Percentiles rank a stretch among this genome's conserved stretches.
These are phyloP conservation scores for Lecanoromycetidae sp. DNA, from an alignment of 2,329 filamentous ascomycete genomes.

Conservation along the genomic window DNA sequence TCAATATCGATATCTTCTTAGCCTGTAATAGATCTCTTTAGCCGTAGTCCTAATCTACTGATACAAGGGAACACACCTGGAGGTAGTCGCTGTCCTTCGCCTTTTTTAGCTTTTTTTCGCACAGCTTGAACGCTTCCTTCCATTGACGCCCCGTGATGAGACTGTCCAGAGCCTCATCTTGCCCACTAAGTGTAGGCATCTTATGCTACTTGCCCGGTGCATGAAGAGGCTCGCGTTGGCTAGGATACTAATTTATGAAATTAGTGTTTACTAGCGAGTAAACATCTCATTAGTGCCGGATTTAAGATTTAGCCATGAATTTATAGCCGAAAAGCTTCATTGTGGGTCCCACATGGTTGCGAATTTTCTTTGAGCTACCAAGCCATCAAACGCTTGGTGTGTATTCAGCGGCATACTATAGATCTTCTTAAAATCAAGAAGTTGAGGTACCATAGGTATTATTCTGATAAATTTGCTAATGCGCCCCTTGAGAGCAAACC, in stretches of 20 bases:
- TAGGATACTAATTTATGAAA: too few species aligned
- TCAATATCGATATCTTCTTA: conserved; percentile 33
- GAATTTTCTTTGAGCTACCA: too few species aligned
- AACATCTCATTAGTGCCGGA: too few species aligned
- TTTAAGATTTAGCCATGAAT: not conserved
- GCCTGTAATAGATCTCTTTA: conserved; percentile 23
- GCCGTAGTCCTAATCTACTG: not conserved
- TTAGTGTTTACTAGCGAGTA: not conserved
- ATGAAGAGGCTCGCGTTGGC: too few species aligned
- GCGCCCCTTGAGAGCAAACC: too few species aligned
- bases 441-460: too few species aligned
- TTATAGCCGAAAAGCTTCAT: too few species aligned
- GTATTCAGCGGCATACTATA: too few species aligned
- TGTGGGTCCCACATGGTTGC: too few species aligned
- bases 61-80: conserved; percentile 23
- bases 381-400: too few species aligned
- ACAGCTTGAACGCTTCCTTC: conserved; percentile 38
- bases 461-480: too few species aligned
- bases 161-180: conserved; percentile 1
- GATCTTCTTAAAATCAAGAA: too few species aligned
- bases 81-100: conserved; percentile 34
- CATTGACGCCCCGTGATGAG: conserved; percentile 22
- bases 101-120: conserved; percentile 45
- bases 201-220: not conserved
- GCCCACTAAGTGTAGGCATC: conserved; percentile 5